phyloP scores from a whole-genome alignment of 176 grass and related monocot species.

The Carex littledalei region DNA sequence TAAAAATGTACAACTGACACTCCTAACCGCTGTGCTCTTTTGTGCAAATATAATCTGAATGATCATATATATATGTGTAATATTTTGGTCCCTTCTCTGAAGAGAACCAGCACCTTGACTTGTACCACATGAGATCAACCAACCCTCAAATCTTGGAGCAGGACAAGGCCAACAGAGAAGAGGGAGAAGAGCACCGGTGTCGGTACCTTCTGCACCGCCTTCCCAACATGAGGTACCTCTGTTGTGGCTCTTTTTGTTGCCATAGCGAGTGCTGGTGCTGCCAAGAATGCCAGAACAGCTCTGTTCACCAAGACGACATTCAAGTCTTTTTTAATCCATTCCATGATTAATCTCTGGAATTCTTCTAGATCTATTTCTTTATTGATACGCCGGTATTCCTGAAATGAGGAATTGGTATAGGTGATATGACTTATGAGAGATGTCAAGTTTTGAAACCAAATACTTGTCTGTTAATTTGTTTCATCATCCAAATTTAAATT shows the following conservation, averaged over 20 bases:
- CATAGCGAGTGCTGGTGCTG: conserved; percentile 41
- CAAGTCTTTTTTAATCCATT: conserved; percentile 53
- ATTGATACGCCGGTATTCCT: not conserved
- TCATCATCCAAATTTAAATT: not conserved
- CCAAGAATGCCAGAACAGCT: conserved; percentile 40
- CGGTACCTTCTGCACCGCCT: conserved; percentile 54
- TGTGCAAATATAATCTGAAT: not conserved
- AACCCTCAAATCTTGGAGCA: conserved; percentile 39
- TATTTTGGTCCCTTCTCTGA: not conserved
- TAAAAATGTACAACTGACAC: no score
- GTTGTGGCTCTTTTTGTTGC: conserved; percentile 44
- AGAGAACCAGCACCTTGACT: not conserved
- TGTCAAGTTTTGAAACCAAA: not conserved
- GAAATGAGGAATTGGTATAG: not conserved
- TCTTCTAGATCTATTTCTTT: conserved; percentile 13
- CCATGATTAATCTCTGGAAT: conserved; percentile 45
- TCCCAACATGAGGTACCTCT: conserved; percentile 36
- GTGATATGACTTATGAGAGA: no score
- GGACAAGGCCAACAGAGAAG: conserved; percentile 50
- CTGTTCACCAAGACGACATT: conserved; percentile 46
- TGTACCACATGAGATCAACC: not conserved
- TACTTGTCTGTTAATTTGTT: not conserved
- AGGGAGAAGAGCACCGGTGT: conserved; percentile 43
- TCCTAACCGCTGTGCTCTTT: not conserved
- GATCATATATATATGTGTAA: not conserved